Percentiles rank a stretch among this genome's conserved stretches.
Conservation (phyloP, 2,329 filamentous ascomycete genomes). For the Periconia digitata region DNA sequence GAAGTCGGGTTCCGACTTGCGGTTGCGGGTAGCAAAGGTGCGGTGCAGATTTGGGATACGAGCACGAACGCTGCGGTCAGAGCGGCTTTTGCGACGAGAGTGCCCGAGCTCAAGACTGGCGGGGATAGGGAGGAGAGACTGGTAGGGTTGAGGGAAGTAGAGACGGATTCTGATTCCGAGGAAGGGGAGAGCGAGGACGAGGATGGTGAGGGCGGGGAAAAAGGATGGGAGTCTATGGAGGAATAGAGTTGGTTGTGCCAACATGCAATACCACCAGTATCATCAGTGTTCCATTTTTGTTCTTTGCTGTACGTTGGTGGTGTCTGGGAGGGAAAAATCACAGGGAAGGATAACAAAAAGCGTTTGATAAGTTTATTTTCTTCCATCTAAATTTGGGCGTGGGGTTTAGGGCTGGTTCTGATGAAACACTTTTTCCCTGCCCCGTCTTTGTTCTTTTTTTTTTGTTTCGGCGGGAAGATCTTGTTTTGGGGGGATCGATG, state of each 20-base stretch:
- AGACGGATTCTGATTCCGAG: slow-evolving; percentile 63
- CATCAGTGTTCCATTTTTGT: no score
- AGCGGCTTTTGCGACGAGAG: slow-evolving; percentile 74
- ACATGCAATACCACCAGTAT: no score
- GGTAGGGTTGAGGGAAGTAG: slow-evolving; percentile 68
- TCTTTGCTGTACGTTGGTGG: no score
- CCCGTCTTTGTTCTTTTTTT: no score
- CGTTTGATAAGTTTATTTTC: no score
- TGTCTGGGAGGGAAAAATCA: no score
- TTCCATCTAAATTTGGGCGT: no score
- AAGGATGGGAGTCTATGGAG: slow-evolving; percentile 46
- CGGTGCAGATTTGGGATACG: slow-evolving; percentile 94
- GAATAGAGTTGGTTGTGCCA: slow-evolving; percentile 32
- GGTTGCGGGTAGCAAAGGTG: slow-evolving; percentile 91
- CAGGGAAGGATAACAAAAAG: no score
- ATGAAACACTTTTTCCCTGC: no score
- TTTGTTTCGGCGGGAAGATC: no score
- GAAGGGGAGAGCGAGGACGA: slow-evolving; percentile 51
- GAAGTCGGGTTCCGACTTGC: slow-evolving; percentile 91
- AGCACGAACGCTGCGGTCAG: slow-evolving; percentile 88
- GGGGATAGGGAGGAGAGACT: slow-evolving; percentile 67
- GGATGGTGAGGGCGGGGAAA: slow-evolving; percentile 39
- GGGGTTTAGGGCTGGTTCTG: no score
- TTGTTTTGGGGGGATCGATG: no score
- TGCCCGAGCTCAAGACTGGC: slow-evolving; percentile 62